phyloP scores from a whole-genome alignment of 495 filamentous ascomycete genomes.

The Elaphomyces granulatus region DNA sequence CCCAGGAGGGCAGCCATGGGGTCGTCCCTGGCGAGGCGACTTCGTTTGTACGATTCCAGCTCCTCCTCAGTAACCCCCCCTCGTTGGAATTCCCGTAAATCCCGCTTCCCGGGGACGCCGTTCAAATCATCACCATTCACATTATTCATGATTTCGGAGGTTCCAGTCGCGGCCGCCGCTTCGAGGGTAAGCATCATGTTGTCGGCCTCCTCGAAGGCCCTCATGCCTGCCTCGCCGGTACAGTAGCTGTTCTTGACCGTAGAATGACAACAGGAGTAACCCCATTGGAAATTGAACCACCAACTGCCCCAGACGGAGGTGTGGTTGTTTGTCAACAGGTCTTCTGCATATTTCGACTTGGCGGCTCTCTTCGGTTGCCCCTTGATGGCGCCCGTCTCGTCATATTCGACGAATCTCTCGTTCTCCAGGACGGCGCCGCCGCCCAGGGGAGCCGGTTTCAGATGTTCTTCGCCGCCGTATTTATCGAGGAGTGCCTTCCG shows the following conservation, averaged over 20 bases:
- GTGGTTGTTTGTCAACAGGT: slow-evolving; percentile 82
- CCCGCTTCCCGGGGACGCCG: slow-evolving; percentile 43
- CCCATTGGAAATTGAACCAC: slow-evolving; percentile 94
- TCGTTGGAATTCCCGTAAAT: slow-evolving; percentile 57
- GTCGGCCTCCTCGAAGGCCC: slow-evolving; percentile 54
- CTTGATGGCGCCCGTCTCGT: slow-evolving; percentile 77
- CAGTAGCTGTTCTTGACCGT: slow-evolving; percentile 93
- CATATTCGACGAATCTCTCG: slow-evolving; percentile 91
- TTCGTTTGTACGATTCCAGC: slow-evolving; percentile 66
- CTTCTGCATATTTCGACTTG: slow-evolving; percentile 83
- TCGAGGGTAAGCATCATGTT: slow-evolving; percentile 38
- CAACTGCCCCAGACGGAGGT: slow-evolving; percentile 91
- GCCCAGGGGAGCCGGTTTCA: slow-evolving; percentile 46
- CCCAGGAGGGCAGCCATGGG: slow-evolving; percentile 71
- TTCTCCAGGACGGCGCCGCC: slow-evolving; percentile 58
- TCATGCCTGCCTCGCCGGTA: slow-evolving; percentile 73
- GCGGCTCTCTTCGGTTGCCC: slow-evolving; percentile 59
- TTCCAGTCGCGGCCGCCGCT: slow-evolving; percentile 8
- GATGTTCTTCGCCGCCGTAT: slow-evolving; percentile 62
- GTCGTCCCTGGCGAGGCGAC: slow-evolving; percentile 54
- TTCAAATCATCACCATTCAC: slow-evolving; percentile 21
- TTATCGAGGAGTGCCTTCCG: slow-evolving; percentile 64
- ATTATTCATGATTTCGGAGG: slow-evolving; percentile 6
- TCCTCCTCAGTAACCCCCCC: slow-evolving; percentile 63
- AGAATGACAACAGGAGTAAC: slow-evolving; percentile 93